Evolutionary conservation across 805 yeast species (phyloP).

Genomic region (Wickerhamiella occidentalis): DNA sequence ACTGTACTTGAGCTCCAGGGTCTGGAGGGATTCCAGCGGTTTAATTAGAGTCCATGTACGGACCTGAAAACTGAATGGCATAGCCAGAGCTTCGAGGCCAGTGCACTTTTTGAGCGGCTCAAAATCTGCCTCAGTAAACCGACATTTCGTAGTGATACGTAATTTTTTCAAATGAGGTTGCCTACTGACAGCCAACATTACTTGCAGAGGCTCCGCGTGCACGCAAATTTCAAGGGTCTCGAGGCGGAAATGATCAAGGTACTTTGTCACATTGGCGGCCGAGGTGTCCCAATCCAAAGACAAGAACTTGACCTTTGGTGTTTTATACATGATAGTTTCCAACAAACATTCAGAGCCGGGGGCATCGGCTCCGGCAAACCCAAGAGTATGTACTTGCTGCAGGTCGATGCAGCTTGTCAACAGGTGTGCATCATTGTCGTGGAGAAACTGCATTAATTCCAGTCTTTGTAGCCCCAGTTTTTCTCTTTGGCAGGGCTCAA

Average conservation of each 20-base stretch:
- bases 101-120: constrained; percentile 10
- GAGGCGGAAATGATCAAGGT: constrained; percentile 12
- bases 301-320: constrained; percentile 13
- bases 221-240: constrained; percentile 14
- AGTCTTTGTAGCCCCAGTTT: constrained; percentile 11
- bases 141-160: constrained; percentile 12
- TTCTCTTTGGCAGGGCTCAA: constrained; percentile 4
- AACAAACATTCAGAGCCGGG: constrained; percentile 15
- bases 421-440: constrained; percentile 8
- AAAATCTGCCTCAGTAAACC: constrained; percentile 15
- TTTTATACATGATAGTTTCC: constrained; percentile 4
- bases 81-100: constrained; percentile 10
- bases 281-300: constrained; percentile 18
- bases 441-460: constrained; percentile 13
- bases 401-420: constrained; percentile 13
- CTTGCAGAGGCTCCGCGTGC: constrained; percentile 10
- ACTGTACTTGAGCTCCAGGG: constrained; percentile 13
- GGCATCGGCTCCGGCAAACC: constrained; percentile 14
- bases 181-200: constrained; percentile 5
- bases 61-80: constrained; percentile 17
- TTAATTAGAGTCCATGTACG: constrained; percentile 17
- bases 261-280: neutral
- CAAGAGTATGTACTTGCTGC: constrained; percentile 13
- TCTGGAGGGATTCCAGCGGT: constrained; percentile 12
- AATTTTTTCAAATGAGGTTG: constrained; percentile 10